Base-by-base conservation (phyloP, 768 basidiomycete genomes). In the Boletus eberwhitei region DNA sequence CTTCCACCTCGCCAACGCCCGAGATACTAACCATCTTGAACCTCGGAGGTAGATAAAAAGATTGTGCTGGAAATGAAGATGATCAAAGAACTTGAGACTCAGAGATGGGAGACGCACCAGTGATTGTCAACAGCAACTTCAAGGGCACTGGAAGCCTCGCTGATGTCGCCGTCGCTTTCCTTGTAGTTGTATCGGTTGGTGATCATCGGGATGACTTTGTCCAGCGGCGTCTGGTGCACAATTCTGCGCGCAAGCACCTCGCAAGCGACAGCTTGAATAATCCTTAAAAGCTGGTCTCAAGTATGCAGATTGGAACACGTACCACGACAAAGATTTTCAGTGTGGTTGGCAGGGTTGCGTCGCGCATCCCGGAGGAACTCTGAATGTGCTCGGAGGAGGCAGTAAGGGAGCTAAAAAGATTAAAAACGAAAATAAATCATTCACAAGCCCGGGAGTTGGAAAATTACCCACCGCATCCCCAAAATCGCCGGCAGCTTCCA, bases 81-180 rank as follows among this genome's bases (percentile, higher is more conserved):
- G 50, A 45, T 52, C 12, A 57, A 40, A 26, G 24, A 51, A 17
- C 19, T 54, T 17, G 42, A 54, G 17, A 16, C 31, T 29, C 13
- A 39, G 2, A 44, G 31, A n/a, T 19, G 9, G 42, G 45, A 52
- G 41, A 51, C 65, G 37, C 59, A 93, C 91, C 93, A 92, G 62
- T 93, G 84, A 50, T 90, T 83, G 69, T 98, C 95, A 57, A 96
- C 90, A n/a, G 95, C 93, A 69, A 86, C 74, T 68, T 98, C 95
- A 40, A 97, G 75, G 8, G 88, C 87, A 62, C 88, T 92, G 5
- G 83, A 75, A 61, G 85, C 79, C 40, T 85, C 86, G 55, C 88
- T 90, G 43, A 75, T 71, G 52, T 90, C 90, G 0, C 89, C 93
- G 64, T 96, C 90, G 35, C 76, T 65, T 65, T 91, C 85, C 38